Evolutionary conservation across 768 basidiomycete species (phyloP).

Genomic region (Phlegmacium glaucopus): DNA sequence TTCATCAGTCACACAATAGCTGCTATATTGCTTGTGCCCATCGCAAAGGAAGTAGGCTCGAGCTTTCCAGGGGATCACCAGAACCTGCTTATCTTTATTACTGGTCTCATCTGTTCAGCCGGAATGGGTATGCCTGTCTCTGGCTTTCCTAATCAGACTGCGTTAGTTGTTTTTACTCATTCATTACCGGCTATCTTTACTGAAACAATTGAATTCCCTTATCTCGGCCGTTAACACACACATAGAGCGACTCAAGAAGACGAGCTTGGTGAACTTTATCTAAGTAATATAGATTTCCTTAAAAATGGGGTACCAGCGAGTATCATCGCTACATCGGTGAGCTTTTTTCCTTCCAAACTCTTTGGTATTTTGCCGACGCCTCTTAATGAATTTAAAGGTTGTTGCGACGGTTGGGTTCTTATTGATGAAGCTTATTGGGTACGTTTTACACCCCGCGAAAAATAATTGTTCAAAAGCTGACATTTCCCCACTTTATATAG

Average conservation of each 20-base stretch:
- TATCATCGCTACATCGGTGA: conserved; percentile 78
- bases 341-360: conserved; percentile 17
- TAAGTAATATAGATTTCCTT: conserved; percentile 83
- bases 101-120: conserved; percentile 86
- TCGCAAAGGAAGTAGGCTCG: conserved; percentile 87
- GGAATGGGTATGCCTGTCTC: conserved; percentile 99
- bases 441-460: conserved; percentile 25
- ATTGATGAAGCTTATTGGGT: conserved; percentile 73
- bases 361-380: conserved; percentile 6
- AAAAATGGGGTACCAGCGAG: conserved; percentile 96
- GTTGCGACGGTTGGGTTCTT: conserved; percentile 84
- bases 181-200: conserved; percentile 3
- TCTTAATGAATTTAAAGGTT: conserved; percentile 46
- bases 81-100: conserved; percentile 89
- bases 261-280: conserved; percentile 87
- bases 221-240: background rate
- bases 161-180: conserved; percentile 51
- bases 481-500: background rate
- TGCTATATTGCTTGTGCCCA: conserved; percentile 93
- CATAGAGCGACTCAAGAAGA: conserved; percentile 87
- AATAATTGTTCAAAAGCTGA: background rate
- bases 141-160: conserved; percentile 98
- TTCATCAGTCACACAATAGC: conserved; percentile 98
- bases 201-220: conserved; percentile 16
- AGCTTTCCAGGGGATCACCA: conserved; percentile 66